Evolutionary conservation across 768 basidiomycete species (phyloP).

Genomic region (Paxillus ammoniavirescens): DNA sequence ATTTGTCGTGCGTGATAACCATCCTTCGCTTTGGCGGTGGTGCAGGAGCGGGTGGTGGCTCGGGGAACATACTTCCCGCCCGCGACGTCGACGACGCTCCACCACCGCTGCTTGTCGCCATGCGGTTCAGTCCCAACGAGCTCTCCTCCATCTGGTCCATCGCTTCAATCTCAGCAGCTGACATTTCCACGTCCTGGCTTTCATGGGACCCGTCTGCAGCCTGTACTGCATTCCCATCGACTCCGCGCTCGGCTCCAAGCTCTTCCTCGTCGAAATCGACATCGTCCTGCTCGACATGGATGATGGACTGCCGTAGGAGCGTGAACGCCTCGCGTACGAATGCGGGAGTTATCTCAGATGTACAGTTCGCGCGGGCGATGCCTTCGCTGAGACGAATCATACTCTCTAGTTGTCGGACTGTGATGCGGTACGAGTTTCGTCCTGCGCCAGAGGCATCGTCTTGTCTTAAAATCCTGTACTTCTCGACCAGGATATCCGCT

Average conservation of each 20-base stretch:
- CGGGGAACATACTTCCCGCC: conserved; percentile 25
- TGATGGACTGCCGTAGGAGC: conserved; percentile 93
- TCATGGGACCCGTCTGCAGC: conserved; percentile 44
- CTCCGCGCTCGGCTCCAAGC: conserved; percentile 51
- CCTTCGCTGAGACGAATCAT: conserved; percentile 98
- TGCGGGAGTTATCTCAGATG: conserved; percentile 91
- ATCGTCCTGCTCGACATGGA: conserved; percentile 98
- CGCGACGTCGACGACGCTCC: conserved; percentile 34
- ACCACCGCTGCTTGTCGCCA: conserved; percentile 34
- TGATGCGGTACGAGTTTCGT: conserved; percentile 93
- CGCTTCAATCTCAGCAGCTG: conserved; percentile 56
- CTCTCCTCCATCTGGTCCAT: conserved; percentile 50
- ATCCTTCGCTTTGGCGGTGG: conserved; percentile 67
- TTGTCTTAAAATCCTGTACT: conserved; percentile 88
- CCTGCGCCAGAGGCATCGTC: conserved; percentile 89
- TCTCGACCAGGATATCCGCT: conserved; percentile 90
- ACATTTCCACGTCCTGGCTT: conserved; percentile 64
- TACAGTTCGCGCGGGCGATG: conserved; percentile 96
- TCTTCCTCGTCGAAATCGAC: conserved; percentile 97
- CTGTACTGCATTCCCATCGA: conserved; percentile 33
- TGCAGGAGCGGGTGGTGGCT: conserved; percentile 34
- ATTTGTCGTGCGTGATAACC: conserved; percentile 96
- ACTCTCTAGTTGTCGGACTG: conserved; percentile 95
- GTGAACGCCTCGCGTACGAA: conserved; percentile 96
- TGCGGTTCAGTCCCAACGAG: conserved; percentile 38